Percentiles rank a stretch among this genome's conserved stretches.
These are phyloP conservation scores for Scedosporium dehoogii DNA, from an alignment of 2,329 filamentous ascomycete genomes.

Conservation along the genomic window DNA sequence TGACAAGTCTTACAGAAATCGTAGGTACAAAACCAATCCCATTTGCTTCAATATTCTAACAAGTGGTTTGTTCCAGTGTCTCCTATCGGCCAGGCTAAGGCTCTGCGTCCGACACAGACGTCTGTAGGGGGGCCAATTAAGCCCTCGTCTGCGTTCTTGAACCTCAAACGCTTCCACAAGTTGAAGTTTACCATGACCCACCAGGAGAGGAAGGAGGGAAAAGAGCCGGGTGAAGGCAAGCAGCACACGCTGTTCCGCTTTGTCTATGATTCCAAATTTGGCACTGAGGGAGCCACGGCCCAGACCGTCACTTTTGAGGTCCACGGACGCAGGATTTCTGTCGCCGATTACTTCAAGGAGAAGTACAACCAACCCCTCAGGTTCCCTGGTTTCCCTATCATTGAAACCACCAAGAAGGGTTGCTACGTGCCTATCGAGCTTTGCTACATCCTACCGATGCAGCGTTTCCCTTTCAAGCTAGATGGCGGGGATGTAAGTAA, in stretches of 20 bases:
- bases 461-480: slow-evolving; percentile 55
- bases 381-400: slow-evolving; percentile 41
- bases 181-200: slow-evolving; percentile 49
- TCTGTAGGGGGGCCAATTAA: slow-evolving; percentile 14
- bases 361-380: slow-evolving; percentile 42
- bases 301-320: slow-evolving; percentile 45
- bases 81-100: background rate
- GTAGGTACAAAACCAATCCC: background rate
- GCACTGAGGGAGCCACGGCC: slow-evolving; percentile 35
- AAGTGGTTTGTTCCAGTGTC: background rate
- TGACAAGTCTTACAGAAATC: slow-evolving; percentile 8
- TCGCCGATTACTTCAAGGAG: slow-evolving; percentile 46
- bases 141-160: slow-evolving; percentile 42
- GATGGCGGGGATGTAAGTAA: slow-evolving; percentile 27
- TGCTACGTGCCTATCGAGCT: slow-evolving; percentile 51
- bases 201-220: slow-evolving; percentile 18
- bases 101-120: background rate
- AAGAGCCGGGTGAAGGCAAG: slow-evolving; percentile 30
- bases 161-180: slow-evolving; percentile 42
- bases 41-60: background rate
- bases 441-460: slow-evolving; percentile 40
- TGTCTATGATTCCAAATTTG: slow-evolving; percentile 33
- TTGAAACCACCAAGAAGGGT: slow-evolving; percentile 44
- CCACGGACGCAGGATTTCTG: slow-evolving; percentile 32
- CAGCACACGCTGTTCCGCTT: slow-evolving; percentile 43